Percentiles rank a stretch among this genome's conserved stretches.
phyloP scores from a whole-genome alignment of 169 alveolate species.

The Eimeria necatrix region DNA sequence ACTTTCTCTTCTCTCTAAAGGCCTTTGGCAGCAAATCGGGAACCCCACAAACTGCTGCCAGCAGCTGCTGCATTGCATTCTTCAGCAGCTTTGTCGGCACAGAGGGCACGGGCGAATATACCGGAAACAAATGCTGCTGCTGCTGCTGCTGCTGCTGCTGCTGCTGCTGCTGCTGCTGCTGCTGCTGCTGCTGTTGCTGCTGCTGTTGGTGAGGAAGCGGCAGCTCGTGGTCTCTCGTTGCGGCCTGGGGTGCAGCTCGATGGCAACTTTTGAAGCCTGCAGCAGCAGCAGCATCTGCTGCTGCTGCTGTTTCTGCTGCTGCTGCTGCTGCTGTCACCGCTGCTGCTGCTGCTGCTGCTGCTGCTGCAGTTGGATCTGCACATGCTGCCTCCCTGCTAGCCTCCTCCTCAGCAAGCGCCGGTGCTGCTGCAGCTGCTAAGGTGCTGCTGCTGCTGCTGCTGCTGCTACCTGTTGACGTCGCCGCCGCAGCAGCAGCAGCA shows the following conservation, averaged over 20 bases:
- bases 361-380: too few species aligned
- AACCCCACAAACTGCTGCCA: not conserved
- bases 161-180: not conserved
- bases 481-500: too few species aligned
- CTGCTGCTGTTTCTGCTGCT: not conserved
- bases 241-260: too few species aligned
- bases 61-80: not conserved
- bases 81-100: not conserved
- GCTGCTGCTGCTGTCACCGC: not conserved
- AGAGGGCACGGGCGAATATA: not conserved
- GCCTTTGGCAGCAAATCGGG: conserved; percentile 1
- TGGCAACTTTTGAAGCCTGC: too few species aligned
- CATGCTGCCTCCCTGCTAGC: too few species aligned
- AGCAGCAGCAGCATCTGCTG: too few species aligned
- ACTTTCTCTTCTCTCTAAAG: not conserved
- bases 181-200: not conserved
- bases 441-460: not conserved
- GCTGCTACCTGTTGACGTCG: too few species aligned
- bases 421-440: not conserved
- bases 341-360: too few species aligned
- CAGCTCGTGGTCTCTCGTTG: too few species aligned
- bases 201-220: not conserved
- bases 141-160: not conserved
- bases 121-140: not conserved
- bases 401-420: not conserved